Evolutionary conservation across 345 rosid genomes (phyloP).

Genomic region (Brassica rapa): DNA sequence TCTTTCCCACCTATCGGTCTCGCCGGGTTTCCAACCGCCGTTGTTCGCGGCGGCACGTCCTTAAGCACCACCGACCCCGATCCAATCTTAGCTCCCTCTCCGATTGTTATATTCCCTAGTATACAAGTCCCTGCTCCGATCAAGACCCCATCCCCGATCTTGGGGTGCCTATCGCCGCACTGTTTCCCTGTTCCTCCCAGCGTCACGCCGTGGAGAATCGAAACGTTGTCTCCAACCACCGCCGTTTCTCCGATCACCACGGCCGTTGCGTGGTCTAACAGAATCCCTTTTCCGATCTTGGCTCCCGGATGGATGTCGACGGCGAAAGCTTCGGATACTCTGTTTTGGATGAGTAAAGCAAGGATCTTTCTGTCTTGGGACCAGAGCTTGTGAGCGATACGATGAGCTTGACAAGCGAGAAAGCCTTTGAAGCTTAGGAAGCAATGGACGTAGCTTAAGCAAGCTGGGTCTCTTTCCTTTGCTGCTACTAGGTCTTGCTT

Average conservation of each 20-base stretch:
- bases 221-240: constrained; percentile 81
- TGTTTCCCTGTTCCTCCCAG: constrained; percentile 91
- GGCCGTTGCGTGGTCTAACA: constrained; percentile 84
- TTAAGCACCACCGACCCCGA: constrained; percentile 85
- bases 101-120: constrained; percentile 75
- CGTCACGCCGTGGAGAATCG: constrained; percentile 86
- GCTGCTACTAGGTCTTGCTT: constrained; percentile 68
- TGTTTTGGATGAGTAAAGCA: constrained; percentile 74
- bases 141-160: constrained; percentile 86
- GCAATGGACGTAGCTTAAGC: constrained; percentile 69
- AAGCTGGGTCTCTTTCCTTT: constrained; percentile 85
- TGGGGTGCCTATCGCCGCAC: constrained; percentile 82
- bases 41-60: constrained; percentile 75
- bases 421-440: constrained; percentile 80
- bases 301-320: constrained; percentile 93
- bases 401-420: constrained; percentile 72
- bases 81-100: constrained; percentile 89
- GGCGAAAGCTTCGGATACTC: constrained; percentile 69
- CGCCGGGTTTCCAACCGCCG: constrained; percentile 93
- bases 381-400: constrained; percentile 80
- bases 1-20: constrained; percentile 79
- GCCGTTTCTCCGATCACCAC: constrained; percentile 90
- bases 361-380: constrained; percentile 51
- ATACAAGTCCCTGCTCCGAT: constrained; percentile 89
- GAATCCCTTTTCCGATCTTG: constrained; percentile 64